Base-by-base conservation (phyloP, 805 yeast genomes). In the Cyberlindnera petersonii region DNA sequence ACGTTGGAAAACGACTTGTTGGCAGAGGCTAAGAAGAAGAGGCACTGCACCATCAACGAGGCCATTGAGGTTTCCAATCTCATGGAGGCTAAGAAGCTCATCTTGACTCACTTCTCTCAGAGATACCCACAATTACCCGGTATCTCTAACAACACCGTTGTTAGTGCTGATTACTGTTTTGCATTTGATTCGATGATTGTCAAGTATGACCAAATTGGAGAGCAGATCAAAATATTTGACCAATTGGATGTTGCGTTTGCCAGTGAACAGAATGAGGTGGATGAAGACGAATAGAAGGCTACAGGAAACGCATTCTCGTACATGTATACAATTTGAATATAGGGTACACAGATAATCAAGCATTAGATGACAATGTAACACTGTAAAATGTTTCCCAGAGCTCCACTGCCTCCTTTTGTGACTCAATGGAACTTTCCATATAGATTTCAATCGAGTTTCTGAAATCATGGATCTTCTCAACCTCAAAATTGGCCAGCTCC, bases 101-200 rank as follows among this genome's bases (percentile, higher is more conserved):
- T 93, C 5, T 65, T 93, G 29, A 93, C 98, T 0, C 99, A 93
- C 64, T 89, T 93, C 64, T 84, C 95, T 42, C 94, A 93, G 47
- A 71, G 99, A 46, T 93, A 86, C 55, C 83, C 86, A 3, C 73
- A 75, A 43, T 56, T 78, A 17, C 80, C 77, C 9, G 57, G 56
- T 27, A 48, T 60, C 9, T 59, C 61, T 21, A 51, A 59, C 29
- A 52, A 56, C 38, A 44, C 53, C 14, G 37, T 44, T 10, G 55
- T 61, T 18, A 40, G 47, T 31, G 57, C 63, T 9, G 65, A 65
- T 53, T 59, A 56, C 60, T 64, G 64, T 61, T 69, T 78, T 55
- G 88, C 83, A 1, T 80, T 77, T 55, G 91, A 82, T 56, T 77
- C 82, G 22, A 78, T 80, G 82, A 64, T 69, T 38, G 63, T 78